phyloP scores from a whole-genome alignment of 345 rosid genomes.

The Anacardium occidentale region DNA sequence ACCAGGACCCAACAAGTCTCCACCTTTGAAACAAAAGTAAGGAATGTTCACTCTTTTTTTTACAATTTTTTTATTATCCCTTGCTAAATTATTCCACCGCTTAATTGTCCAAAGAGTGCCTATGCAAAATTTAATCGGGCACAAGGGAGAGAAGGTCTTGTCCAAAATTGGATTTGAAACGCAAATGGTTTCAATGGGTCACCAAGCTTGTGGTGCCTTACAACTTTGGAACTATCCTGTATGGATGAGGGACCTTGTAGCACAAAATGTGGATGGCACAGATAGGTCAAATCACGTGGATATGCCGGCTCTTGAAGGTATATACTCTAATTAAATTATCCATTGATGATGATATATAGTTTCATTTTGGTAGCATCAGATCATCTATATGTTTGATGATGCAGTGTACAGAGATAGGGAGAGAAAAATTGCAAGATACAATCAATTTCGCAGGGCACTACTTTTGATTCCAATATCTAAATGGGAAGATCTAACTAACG shows the following conservation, averaged over 20 bases:
- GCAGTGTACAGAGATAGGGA: conserved; percentile 65
- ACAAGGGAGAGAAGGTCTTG: conserved; percentile 36
- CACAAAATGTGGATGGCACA: conserved; percentile 42
- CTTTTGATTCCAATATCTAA: conserved; percentile 46
- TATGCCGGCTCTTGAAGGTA: conserved; percentile 59
- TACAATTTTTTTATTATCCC: background rate
- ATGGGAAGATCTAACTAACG: conserved; percentile 66
- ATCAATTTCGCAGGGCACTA: conserved; percentile 45
- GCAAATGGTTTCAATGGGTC: conserved; percentile 66
- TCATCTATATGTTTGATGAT: background rate
- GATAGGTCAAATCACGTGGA: conserved; percentile 51
- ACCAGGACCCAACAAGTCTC: conserved; percentile 45
- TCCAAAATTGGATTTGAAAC: conserved; percentile 42
- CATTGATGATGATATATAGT: too few relatives aligned
- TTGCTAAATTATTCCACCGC: background rate
- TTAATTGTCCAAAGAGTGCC: conserved; percentile 25
- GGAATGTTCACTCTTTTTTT: background rate
- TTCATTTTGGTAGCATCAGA: too few relatives aligned
- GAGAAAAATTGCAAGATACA: conserved; percentile 57
- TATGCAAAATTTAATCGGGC: conserved; percentile 37
- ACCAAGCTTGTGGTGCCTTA: conserved; percentile 60
- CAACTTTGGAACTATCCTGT: conserved; percentile 58
- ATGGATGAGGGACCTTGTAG: conserved; percentile 43
- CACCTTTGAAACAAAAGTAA: conserved; percentile 35
- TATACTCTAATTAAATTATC: too few relatives aligned